Percentiles rank a stretch among this genome's conserved stretches.
Conservation (phyloP, 139 green algal species). For the Spirogloea muscicola region DNA sequence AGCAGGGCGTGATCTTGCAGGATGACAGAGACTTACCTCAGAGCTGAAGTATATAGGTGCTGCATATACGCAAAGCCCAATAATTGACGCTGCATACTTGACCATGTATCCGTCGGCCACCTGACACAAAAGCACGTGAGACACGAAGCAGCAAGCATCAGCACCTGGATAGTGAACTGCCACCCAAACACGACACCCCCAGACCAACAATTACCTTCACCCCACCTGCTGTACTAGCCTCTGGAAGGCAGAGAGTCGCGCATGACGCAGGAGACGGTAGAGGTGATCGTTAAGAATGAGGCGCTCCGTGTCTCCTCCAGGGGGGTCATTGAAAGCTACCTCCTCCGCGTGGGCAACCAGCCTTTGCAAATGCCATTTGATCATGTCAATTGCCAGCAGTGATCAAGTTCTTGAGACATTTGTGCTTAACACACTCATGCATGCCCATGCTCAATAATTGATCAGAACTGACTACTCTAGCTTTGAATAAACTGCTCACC, state of each 20-base stretch:
- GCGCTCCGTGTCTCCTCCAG: slow-evolving; percentile 66
- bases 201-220: too few species aligned
- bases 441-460: not conserved
- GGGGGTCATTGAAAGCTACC: slow-evolving; percentile 91
- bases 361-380: slow-evolving; percentile 26
- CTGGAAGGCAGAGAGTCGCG: slow-evolving; percentile 75
- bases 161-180: not conserved
- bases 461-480: not conserved
- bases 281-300: slow-evolving; percentile 91
- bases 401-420: slow-evolving; percentile 10
- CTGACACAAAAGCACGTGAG: slow-evolving; percentile 32
- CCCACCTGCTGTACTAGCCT: slow-evolving; percentile 73
- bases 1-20: too few species aligned
- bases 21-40: too few species aligned
- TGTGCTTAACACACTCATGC: not conserved
- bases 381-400: not conserved
- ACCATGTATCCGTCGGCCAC: slow-evolving; percentile 79
- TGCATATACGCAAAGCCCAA: slow-evolving; percentile 80
- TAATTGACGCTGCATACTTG: slow-evolving; percentile 79
- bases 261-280: slow-evolving; percentile 72
- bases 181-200: not conserved
- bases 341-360: slow-evolving; percentile 73
- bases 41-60: slow-evolving; percentile 72
- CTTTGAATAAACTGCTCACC: slow-evolving; percentile 7
- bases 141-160: not conserved